Evolutionary conservation across 768 basidiomycete species (phyloP).

Genomic region (Lactarius vividus): DNA sequence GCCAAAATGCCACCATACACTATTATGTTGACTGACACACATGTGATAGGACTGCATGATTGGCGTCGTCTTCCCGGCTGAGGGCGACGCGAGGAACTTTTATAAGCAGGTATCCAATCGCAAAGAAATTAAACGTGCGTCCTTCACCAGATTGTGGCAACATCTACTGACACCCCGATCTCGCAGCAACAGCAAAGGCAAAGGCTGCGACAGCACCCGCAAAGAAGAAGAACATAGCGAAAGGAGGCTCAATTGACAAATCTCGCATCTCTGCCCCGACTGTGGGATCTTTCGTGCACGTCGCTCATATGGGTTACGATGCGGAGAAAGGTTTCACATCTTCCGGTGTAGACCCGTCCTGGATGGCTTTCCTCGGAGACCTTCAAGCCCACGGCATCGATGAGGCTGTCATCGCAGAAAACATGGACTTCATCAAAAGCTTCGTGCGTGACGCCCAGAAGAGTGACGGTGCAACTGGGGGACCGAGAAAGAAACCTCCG

Average conservation of each 20-base stretch:
- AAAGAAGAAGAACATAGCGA: constrained; percentile 57
- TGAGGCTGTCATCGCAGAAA: constrained; percentile 63
- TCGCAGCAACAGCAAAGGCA: constrained; percentile 37
- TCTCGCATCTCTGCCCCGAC: constrained; percentile 86
- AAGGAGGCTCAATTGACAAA: constrained; percentile 85
- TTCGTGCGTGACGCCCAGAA: constrained; percentile 59
- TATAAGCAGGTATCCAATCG: constrained; percentile 77
- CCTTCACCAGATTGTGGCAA: constrained; percentile 6
- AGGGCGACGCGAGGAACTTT: constrained; percentile 78
- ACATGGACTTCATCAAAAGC: constrained; percentile 87
- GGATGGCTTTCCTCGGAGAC: constrained; percentile 68
- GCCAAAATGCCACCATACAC: neutral
- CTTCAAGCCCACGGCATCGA: constrained; percentile 66
- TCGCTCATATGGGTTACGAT: constrained; percentile 96
- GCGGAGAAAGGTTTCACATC: constrained; percentile 82
- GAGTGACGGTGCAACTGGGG: constrained; percentile 24
- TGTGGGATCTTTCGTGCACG: constrained; percentile 76
- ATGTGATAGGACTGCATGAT: constrained; percentile 76
- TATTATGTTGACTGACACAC: neutral
- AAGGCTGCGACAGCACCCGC: constrained; percentile 47
- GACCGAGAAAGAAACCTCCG: constrained; percentile 34
- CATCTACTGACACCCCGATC: neutral
- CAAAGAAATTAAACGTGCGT: constrained; percentile 50
- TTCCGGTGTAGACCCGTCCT: constrained; percentile 84
- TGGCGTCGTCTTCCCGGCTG: constrained; percentile 86